Evolutionary conservation across 176 grass and related monocot genomes (phyloP).

Genomic region (Urochloa ruziziensis): DNA sequence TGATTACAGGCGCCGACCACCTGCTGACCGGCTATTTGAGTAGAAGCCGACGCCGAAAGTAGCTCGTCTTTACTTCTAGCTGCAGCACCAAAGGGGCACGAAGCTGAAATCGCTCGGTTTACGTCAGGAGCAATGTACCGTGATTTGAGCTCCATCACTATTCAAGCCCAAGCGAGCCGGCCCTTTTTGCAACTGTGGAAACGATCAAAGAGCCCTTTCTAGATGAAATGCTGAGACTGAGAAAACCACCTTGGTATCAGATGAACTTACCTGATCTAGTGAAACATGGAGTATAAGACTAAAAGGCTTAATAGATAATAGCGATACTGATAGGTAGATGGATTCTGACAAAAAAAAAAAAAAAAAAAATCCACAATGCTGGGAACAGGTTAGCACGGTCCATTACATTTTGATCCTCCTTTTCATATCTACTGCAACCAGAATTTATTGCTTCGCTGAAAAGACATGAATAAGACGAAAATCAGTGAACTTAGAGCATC

Average conservation of each 20-base stretch:
- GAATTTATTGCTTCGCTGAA: not conserved
- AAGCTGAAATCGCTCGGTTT: not conserved
- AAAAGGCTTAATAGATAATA: not conserved
- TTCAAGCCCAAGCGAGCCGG: not conserved
- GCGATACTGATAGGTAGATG: not conserved
- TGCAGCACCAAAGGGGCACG: not conserved
- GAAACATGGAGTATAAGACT: not conserved
- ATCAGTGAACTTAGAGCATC: not conserved
- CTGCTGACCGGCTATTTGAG: not conserved
- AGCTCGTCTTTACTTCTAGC: not conserved
- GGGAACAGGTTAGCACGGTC: not conserved
- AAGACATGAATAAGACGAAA: not conserved
- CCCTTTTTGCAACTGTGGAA: not conserved
- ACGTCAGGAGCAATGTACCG: not conserved
- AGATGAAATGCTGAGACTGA: no score
- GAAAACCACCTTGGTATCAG: no score
- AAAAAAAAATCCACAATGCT: not conserved
- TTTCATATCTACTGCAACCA: not conserved
- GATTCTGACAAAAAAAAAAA: not conserved
- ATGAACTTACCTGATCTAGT: not conserved
- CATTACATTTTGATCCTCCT: not conserved
- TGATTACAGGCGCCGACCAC: not conserved
- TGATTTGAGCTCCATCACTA: not conserved
- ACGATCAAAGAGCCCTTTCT: not conserved
- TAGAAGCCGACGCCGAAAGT: conserved; percentile 26